These are phyloP conservation scores for Kokia cookei DNA, from an alignment of 441 rosid species.

Conservation along the genomic window DNA sequence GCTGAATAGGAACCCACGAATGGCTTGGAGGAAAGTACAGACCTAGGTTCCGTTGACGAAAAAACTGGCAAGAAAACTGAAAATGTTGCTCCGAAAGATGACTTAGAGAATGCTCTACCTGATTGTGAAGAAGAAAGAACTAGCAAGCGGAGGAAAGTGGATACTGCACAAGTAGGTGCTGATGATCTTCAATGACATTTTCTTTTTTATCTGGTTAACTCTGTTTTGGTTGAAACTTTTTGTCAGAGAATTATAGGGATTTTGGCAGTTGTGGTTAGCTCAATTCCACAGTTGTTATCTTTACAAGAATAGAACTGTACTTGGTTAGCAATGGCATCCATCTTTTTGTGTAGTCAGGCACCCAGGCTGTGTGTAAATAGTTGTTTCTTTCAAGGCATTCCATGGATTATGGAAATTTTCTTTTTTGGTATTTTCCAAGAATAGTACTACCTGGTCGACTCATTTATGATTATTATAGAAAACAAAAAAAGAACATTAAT, in stretches of 20 bases:
- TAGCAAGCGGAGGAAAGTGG: conserved; percentile 13
- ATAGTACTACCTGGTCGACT: too few species aligned
- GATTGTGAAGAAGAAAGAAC: neutral
- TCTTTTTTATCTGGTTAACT: neutral
- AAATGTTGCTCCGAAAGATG: neutral
- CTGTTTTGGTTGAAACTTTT: neutral
- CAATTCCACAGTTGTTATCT: neutral
- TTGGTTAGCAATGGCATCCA: neutral
- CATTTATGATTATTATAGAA: too few species aligned
- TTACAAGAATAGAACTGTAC: neutral
- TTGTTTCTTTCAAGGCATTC: neutral
- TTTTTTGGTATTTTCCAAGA: neutral
- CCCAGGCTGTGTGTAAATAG: neutral
- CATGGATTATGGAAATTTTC: neutral
- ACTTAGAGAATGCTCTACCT: neutral
- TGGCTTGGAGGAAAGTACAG: neutral
- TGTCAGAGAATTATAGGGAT: neutral
- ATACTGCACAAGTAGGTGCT: conserved; percentile 2
- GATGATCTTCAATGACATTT: conserved; percentile 10
- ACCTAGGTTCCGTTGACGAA: neutral
- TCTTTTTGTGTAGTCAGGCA: neutral
- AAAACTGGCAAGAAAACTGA: neutral
- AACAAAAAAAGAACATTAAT: too few species aligned
- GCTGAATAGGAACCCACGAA: conserved; percentile 9
- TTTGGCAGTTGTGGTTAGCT: neutral